A percentile compares a stretch with the other conserved stretches of the same genome.
Evolutionary conservation across 2,329 filamentous ascomycete genomes (phyloP).

Genomic region (Didymellaceae sp.): DNA sequence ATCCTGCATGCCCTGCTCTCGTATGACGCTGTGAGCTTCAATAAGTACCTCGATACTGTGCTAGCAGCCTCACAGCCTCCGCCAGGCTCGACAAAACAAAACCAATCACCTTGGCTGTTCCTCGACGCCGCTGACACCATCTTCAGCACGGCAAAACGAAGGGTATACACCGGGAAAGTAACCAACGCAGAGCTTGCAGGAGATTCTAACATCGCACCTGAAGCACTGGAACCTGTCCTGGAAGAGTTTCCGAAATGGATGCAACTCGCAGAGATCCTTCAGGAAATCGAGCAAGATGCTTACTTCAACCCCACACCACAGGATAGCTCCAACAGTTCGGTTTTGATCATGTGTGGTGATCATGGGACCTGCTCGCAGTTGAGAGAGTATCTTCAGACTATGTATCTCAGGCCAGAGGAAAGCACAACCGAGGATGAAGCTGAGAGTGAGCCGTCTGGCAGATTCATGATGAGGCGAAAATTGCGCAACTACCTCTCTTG

Average conservation of each 20-base stretch:
- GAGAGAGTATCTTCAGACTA: slow-evolving; percentile 87
- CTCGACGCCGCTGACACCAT: slow-evolving; percentile 93
- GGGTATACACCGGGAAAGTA: slow-evolving; percentile 81
- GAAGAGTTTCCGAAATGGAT: slow-evolving; percentile 97
- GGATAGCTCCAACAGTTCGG: slow-evolving; percentile 88
- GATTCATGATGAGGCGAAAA: slow-evolving; percentile 88
- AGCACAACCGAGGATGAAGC: slow-evolving; percentile 55
- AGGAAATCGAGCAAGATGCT: slow-evolving; percentile 90
- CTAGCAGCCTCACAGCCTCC: slow-evolving; percentile 88
- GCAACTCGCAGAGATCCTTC: slow-evolving; percentile 84
- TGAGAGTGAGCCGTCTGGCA: slow-evolving; percentile 69
- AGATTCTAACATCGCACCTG: slow-evolving; percentile 55
- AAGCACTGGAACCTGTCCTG: slow-evolving; percentile 78
- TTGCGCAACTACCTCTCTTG: slow-evolving; percentile 86
- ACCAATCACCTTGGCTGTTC: slow-evolving; percentile 94
- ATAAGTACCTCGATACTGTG: slow-evolving; percentile 93
- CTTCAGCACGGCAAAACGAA: slow-evolving; percentile 85
- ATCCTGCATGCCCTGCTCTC: slow-evolving; percentile 82
- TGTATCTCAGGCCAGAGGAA: slow-evolving; percentile 72
- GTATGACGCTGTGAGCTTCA: slow-evolving; percentile 88
- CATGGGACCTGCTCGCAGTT: slow-evolving; percentile 85
- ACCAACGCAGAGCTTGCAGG: slow-evolving; percentile 61
- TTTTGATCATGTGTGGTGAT: slow-evolving; percentile 94
- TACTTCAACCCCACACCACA: slow-evolving; percentile 79
- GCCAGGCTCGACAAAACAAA: slow-evolving; percentile 84